Percentiles rank a stretch among this genome's conserved stretches.
phyloP scores from a whole-genome alignment of 768 basidiomycete genomes.

The Hypsizygus marmoreus region DNA sequence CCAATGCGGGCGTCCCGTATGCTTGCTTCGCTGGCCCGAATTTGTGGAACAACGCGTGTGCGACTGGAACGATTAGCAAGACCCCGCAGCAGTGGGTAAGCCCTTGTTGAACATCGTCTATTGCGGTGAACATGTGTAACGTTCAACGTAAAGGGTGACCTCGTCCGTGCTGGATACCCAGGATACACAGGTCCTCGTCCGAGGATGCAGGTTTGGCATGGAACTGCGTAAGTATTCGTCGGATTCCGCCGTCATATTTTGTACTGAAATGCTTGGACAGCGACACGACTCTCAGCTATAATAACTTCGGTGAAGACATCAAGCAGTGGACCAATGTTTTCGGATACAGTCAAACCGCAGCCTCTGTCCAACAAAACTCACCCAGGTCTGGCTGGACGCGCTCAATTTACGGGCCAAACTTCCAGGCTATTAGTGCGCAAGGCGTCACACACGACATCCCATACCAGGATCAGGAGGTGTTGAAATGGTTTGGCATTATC shows the following conservation, averaged over 20 bases:
- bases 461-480: slow-evolving; percentile 45
- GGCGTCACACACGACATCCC: slow-evolving; percentile 56
- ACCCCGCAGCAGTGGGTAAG: slow-evolving; percentile 51
- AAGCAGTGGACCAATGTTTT: slow-evolving; percentile 62
- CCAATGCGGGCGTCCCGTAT: slow-evolving; percentile 54
- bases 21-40: slow-evolving; percentile 53
- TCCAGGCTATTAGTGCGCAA: slow-evolving; percentile 51
- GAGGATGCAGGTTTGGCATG: slow-evolving; percentile 57
- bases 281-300: slow-evolving; percentile 51
- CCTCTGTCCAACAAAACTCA: slow-evolving; percentile 38
- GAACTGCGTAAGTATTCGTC: slow-evolving; percentile 36
- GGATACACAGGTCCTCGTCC: slow-evolving; percentile 53
- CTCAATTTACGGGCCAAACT: slow-evolving; percentile 47
- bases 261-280: slow-evolving; percentile 22
- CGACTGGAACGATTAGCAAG: slow-evolving; percentile 41
- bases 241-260: neutral
- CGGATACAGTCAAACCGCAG: slow-evolving; percentile 42
- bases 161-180: slow-evolving; percentile 48
- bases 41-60: slow-evolving; percentile 50
- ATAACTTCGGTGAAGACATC: slow-evolving; percentile 52
- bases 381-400: slow-evolving; percentile 49
- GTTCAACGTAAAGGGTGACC: slow-evolving; percentile 49
- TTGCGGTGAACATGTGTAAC: too few species aligned
- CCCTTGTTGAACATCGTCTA: slow-evolving; percentile 2
- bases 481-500: slow-evolving; percentile 50